Percentiles rank a stretch among this genome's conserved stretches.
These are phyloP conservation scores for Lasiosphaeris hirsuta DNA, from an alignment of 495 filamentous ascomycete genomes.

Conservation along the genomic window DNA sequence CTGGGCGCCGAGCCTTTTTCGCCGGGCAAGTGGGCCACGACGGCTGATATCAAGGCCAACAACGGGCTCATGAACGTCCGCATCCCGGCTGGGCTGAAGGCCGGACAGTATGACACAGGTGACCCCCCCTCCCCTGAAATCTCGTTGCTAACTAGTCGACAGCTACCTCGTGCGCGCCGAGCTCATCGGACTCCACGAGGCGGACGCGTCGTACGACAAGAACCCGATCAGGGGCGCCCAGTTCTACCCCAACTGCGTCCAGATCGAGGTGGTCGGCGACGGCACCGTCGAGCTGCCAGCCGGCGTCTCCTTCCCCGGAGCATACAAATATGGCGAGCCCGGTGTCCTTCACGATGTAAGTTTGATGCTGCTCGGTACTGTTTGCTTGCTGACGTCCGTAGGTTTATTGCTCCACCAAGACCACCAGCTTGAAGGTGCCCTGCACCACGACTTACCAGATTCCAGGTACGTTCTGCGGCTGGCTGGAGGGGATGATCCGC, in stretches of 20 bases:
- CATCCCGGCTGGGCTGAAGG: constrained; percentile 39
- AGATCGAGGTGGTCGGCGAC: constrained; percentile 39
- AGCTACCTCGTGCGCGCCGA: constrained; percentile 46
- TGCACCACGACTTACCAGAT: constrained; percentile 32
- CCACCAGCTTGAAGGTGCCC: constrained; percentile 16
- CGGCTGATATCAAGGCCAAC: constrained; percentile 37
- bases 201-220: constrained; percentile 29
- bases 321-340: constrained; percentile 33
- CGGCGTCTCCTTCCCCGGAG: constrained; percentile 32
- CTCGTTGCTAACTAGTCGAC: background rate
- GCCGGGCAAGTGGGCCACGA: constrained; percentile 38
- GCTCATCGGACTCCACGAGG: constrained; percentile 47
- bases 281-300: constrained; percentile 32
- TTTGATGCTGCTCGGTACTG: background rate
- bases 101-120: constrained; percentile 42
- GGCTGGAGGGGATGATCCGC: background rate
- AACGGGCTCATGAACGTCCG: constrained; percentile 42
- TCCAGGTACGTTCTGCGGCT: constrained; percentile 6
- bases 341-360: constrained; percentile 33
- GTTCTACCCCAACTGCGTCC: constrained; percentile 46
- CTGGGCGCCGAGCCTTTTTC: constrained; percentile 16
- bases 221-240: constrained; percentile 40
- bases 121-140: background rate
- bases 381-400: constrained; percentile 1
- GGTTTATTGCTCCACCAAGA: constrained; percentile 34